Evolutionary conservation across 73 alveolate species (phyloP).

Genomic region (Tetrahymena elliotti): DNA sequence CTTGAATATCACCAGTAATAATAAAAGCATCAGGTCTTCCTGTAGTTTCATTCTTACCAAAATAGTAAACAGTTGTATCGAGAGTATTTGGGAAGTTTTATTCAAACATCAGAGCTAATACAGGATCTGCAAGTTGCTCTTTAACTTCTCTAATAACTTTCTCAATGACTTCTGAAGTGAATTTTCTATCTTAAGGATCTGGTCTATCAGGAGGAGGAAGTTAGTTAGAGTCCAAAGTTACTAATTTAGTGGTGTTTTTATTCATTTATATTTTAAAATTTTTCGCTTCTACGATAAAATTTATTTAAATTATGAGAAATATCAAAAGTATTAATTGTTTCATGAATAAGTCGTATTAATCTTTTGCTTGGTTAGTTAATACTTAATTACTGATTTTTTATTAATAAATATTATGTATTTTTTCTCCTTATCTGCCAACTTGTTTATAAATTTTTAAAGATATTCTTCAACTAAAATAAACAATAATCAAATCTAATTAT

Average conservation of each 20-base stretch:
- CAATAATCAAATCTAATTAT: background rate
- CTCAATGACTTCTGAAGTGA: background rate
- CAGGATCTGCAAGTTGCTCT: background rate
- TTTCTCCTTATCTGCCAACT: background rate
- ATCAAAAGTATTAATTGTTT: background rate
- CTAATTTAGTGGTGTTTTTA: background rate
- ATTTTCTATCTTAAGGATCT: background rate
- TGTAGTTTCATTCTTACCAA: slow-evolving; percentile 36
- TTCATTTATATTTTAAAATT: background rate
- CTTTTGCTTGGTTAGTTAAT: background rate
- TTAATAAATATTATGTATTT: background rate
- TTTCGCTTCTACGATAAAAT: background rate
- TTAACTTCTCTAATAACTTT: background rate
- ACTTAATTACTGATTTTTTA: background rate
- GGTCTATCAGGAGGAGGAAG: background rate
- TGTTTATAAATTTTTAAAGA: background rate
- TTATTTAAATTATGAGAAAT: background rate
- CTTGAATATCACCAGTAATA: slow-evolving; percentile 78
- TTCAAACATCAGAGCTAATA: background rate
- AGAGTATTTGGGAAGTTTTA: slow-evolving; percentile 66
- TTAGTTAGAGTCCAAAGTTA: background rate
- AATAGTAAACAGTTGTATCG: slow-evolving; percentile 57
- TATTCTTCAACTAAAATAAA: too few species aligned
- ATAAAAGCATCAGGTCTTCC: slow-evolving; percentile 66
- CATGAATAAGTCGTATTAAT: background rate